phyloP scores from a whole-genome alignment of 805 yeast species.

The Myxozyma nipponensis region DNA sequence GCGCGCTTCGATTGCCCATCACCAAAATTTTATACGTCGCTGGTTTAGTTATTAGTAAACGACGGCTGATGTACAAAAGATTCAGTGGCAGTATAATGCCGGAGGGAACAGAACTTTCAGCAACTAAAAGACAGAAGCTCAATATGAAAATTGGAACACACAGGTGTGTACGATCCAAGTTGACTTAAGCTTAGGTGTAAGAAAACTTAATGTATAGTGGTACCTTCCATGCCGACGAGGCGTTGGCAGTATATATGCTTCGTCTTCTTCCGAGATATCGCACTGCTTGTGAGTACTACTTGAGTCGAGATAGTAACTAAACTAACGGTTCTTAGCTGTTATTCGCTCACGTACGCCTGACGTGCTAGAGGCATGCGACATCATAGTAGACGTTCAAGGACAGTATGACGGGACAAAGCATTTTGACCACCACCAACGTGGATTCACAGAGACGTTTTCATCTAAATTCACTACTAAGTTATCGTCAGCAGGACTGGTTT shows the following conservation, averaged over 20 bases:
- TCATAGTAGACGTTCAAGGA: slow-evolving; percentile 93
- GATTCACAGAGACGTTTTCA: slow-evolving; percentile 71
- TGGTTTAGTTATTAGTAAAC: no score
- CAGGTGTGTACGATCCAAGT: slow-evolving; percentile 11
- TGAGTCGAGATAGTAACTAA: background rate
- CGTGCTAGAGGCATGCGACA: slow-evolving; percentile 81
- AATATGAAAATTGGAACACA: slow-evolving; percentile 28
- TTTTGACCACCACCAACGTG: slow-evolving; percentile 97
- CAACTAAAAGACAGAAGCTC: slow-evolving; percentile 10
- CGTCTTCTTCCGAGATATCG: slow-evolving; percentile 64
- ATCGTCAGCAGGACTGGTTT: slow-evolving; percentile 90
- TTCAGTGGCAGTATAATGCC: no score
- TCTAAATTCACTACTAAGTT: slow-evolving; percentile 64
- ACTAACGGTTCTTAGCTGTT: slow-evolving; percentile 39
- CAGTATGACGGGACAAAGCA: slow-evolving; percentile 78
- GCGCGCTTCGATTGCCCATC: no score
- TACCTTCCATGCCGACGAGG: slow-evolving; percentile 94
- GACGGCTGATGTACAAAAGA: no score
- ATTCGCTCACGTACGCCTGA: slow-evolving; percentile 80
- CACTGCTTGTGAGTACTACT: slow-evolving; percentile 42
- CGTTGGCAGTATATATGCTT: slow-evolving; percentile 86
- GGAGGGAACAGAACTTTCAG: no score
- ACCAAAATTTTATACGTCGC: no score
- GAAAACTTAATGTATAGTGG: slow-evolving; percentile 57
- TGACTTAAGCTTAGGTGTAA: background rate